Evolutionary conservation across 1,284 basidiomycete genomes (phyloP).

Genomic region (Blastosporella zonata): DNA sequence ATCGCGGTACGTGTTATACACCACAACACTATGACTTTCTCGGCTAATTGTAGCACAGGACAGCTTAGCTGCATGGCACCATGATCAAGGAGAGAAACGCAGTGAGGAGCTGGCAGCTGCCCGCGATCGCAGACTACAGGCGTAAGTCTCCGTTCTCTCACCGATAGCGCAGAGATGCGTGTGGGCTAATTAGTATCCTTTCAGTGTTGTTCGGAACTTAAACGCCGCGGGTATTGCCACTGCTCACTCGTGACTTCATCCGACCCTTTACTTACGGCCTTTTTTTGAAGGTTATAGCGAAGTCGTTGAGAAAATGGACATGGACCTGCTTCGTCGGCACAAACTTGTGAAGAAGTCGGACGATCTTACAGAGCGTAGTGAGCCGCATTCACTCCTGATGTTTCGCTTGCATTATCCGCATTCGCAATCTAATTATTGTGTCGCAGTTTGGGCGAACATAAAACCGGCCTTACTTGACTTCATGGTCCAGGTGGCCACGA

Average conservation of each 20-base stretch:
- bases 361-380: conserved; percentile 25
- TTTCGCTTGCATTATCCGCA: not conserved
- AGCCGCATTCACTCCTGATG: conserved; percentile 6
- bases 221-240: conserved; percentile 15
- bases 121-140: conserved; percentile 19
- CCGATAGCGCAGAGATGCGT: conserved; percentile 1
- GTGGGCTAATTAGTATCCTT: conserved; percentile 1
- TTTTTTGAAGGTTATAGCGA: conserved; percentile 22
- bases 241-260: not conserved
- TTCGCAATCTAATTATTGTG: not conserved
- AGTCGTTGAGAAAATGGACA: conserved; percentile 21
- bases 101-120: conserved; percentile 17
- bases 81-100: conserved; percentile 18
- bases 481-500: conserved; percentile 22
- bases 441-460: conserved; percentile 25
- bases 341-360: conserved; percentile 21
- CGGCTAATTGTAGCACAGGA: conserved; percentile 10
- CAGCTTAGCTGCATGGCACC: conserved; percentile 16
- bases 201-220: conserved; percentile 20
- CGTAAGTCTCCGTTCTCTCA: conserved; percentile 9
- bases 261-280: conserved; percentile 1
- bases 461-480: conserved; percentile 20
- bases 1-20: conserved; percentile 10
- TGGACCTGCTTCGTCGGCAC: conserved; percentile 20
- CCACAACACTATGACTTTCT: not conserved